Evolutionary conservation across 2,329 filamentous ascomycete genomes (phyloP).

Genomic region (Botrytis fabae): DNA sequence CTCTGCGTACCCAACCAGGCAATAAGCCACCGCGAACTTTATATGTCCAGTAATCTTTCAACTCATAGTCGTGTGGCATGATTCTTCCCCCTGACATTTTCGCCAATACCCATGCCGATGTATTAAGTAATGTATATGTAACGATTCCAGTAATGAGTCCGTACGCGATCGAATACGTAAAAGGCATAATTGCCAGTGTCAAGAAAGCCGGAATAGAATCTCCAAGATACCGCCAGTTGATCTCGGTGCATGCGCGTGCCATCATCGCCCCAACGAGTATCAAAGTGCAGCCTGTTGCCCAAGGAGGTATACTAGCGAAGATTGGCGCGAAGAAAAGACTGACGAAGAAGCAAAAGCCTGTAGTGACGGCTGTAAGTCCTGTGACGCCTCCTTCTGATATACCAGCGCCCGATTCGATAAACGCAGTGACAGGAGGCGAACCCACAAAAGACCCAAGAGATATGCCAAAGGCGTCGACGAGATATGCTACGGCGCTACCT

Average conservation of each 20-base stretch:
- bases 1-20: conserved; percentile 70
- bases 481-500: conserved; percentile 78
- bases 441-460: conserved; percentile 79
- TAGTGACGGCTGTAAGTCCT: conserved; percentile 76
- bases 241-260: conserved; percentile 73
- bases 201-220: conserved; percentile 84
- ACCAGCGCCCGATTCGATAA: conserved; percentile 85
- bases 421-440: conserved; percentile 79
- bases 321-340: conserved; percentile 88
- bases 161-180: conserved; percentile 86
- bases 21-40: conserved; percentile 72
- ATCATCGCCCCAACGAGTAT: conserved; percentile 88
- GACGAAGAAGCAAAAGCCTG: conserved; percentile 82
- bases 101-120: conserved; percentile 66
- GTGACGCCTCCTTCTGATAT: conserved; percentile 87
- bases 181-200: conserved; percentile 83
- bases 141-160: conserved; percentile 78
- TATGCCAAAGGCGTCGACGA: conserved; percentile 77
- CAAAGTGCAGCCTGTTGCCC: conserved; percentile 87
- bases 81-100: conserved; percentile 67
- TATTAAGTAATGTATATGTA: conserved; percentile 76
- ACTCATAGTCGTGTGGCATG: conserved; percentile 70
- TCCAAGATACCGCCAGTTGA: conserved; percentile 86
- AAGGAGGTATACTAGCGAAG: conserved; percentile 84
- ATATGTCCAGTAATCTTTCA: conserved; percentile 81